Evolutionary conservation across 768 basidiomycete species (phyloP).

Genomic region (Lactifluus volemus): DNA sequence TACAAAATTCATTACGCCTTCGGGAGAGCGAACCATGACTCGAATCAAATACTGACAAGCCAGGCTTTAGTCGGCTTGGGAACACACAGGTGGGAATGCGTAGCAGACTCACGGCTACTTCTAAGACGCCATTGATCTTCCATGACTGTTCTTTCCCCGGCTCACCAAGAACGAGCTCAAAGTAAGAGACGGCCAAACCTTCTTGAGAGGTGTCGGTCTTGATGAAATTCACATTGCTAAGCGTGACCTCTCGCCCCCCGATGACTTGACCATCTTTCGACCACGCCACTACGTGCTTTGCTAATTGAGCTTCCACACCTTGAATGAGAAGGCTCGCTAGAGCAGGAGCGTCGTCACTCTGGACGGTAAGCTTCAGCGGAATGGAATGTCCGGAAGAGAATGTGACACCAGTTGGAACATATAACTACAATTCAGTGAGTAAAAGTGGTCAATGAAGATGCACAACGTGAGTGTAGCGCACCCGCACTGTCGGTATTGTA

Average conservation of each 20-base stretch:
- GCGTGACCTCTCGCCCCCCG: slow-evolving; percentile 24
- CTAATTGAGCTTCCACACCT: slow-evolving; percentile 29
- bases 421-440: slow-evolving; percentile 27
- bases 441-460: neutral
- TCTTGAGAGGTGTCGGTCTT: slow-evolving; percentile 29
- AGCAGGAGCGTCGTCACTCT: slow-evolving; percentile 31
- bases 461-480: slow-evolving; percentile 17
- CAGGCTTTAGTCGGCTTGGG: neutral
- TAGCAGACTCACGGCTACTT: slow-evolving; percentile 23
- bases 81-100: neutral
- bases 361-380: slow-evolving; percentile 31
- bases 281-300: slow-evolving; percentile 30
- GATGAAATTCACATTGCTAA: slow-evolving; percentile 21
- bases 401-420: slow-evolving; percentile 29
- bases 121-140: slow-evolving; percentile 27
- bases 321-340: slow-evolving; percentile 30
- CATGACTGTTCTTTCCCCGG: slow-evolving; percentile 32
- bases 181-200: slow-evolving; percentile 29
- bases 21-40: slow-evolving; percentile 28
- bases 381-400: slow-evolving; percentile 35
- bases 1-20: slow-evolving; percentile 24
- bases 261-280: slow-evolving; percentile 21
- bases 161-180: slow-evolving; percentile 31
- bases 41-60: slow-evolving; percentile 33
- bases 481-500: slow-evolving; percentile 22